Base-by-base conservation (phyloP, 2,329 filamentous ascomycete genomes). In the Fusarium albidum region DNA sequence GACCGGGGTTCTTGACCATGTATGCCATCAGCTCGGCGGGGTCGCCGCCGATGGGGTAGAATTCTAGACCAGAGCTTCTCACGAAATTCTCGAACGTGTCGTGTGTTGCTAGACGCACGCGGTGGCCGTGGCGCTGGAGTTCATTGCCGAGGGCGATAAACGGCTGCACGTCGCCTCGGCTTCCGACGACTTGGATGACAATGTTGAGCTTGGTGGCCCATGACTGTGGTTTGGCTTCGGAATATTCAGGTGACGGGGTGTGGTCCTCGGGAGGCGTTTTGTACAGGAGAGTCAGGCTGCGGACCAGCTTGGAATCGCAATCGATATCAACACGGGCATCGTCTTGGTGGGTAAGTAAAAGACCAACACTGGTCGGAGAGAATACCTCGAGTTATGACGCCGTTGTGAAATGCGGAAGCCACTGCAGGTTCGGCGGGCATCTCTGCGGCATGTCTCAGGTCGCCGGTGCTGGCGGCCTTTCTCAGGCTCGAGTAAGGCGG, bases 121-220 rank as follows among this genome's bases (percentile, higher is more conserved):
- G 81, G 66, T 93, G 90, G 1, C 87, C 86, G 59, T 89, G 85
- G 32, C 88, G 80, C 63, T 87, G 84, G 17, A 93, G 72, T 1
- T 88, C 81, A 69, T 87, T 86, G 11, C 87, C 89, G 39, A 93
- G 81, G 57, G 85, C 86, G 13, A 94, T 71, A 57, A 93, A 94
- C 0, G 90, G 90, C 65, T 93, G 90, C 4, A 90, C 87, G 63
- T 94, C 90, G 13, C 90, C 90, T 34, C 90, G 79, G 9, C 84
- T 89, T 1, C 90, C 90, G 57, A 93, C 91, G 5, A 92, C 88
- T 80, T 91, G 91, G 53, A 93, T 87, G 14, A 91, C 89, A 44
- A 93, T 88, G 70, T 92, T 92, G 9, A 57, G 51, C 25, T 42
- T 57, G 37, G 54, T 37, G 32, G 45, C 21, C 6, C 49, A 47